phyloP scores from a whole-genome alignment of 2,329 filamentous ascomycete genomes.

The Cadophora gregata region DNA sequence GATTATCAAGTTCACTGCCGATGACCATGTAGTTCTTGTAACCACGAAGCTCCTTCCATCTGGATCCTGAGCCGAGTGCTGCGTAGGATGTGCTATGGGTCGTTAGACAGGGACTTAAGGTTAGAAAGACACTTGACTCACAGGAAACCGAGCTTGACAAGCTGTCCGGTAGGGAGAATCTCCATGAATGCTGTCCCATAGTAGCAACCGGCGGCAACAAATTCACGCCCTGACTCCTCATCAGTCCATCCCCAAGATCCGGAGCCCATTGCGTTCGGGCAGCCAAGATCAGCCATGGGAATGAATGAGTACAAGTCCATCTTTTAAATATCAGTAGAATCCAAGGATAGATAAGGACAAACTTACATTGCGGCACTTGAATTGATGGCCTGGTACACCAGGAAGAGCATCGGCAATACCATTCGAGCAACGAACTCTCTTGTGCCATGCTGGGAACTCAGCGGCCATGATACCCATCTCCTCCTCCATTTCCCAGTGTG shows the following conservation, averaged over 20 bases:
- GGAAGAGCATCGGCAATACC: constrained; percentile 26
- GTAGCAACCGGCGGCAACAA: constrained; percentile 54
- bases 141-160: constrained; percentile 55
- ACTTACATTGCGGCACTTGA: constrained; percentile 51
- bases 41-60: constrained; percentile 48
- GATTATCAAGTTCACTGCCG: constrained; percentile 50
- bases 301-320: constrained; percentile 63
- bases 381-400: constrained; percentile 36
- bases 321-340: constrained; percentile 28
- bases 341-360: rapidly evolving
- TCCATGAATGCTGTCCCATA: constrained; percentile 59
- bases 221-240: constrained; percentile 53
- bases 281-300: constrained; percentile 59
- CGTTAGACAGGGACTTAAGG: constrained; percentile 9
- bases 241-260: constrained; percentile 52
- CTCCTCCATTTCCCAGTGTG: constrained; percentile 19
- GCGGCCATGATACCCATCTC: constrained; percentile 15
- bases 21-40: constrained; percentile 48
- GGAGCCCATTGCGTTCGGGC: constrained; percentile 46
- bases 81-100: constrained; percentile 24
- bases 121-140: constrained; percentile 47
- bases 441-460: constrained; percentile 13
- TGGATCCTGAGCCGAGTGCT: constrained; percentile 30
- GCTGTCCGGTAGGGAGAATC: constrained; percentile 50
- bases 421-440: constrained; percentile 25